phyloP scores from a whole-genome alignment of 495 filamentous ascomycete genomes.

The Amniculicola lignicola region DNA sequence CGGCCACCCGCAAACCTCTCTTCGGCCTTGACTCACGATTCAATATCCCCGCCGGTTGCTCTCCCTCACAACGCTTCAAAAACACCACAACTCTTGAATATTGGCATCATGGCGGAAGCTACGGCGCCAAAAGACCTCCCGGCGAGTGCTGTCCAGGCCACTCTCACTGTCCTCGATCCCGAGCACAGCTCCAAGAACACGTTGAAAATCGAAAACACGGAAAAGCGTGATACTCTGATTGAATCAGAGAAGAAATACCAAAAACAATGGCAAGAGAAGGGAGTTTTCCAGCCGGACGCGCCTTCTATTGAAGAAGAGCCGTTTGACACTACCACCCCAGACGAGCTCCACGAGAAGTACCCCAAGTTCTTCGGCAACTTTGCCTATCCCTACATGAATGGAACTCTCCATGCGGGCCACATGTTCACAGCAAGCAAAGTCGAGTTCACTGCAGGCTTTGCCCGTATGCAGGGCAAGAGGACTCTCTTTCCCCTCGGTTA shows the following conservation, averaged over 20 bases:
- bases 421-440: conserved; percentile 85
- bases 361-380: conserved; percentile 77
- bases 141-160: no score
- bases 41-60: no score
- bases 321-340: conserved; percentile 62
- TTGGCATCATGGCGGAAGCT: no score
- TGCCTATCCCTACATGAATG: conserved; percentile 87
- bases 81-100: no score
- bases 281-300: conserved; percentile 80
- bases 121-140: no score
- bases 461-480: conserved; percentile 84
- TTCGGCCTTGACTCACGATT: no score
- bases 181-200: conserved; percentile 62
- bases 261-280: conserved; percentile 71
- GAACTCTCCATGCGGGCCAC: conserved; percentile 87
- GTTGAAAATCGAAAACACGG: conserved; percentile 73
- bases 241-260: conserved; percentile 92
- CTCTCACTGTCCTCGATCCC: no score
- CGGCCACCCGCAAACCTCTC: no score
- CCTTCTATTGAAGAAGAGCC: conserved; percentile 73
- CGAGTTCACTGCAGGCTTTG: conserved; percentile 81
- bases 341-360: conserved; percentile 70
- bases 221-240: conserved; percentile 87
- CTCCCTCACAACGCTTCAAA: no score
- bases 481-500: conserved; percentile 86